Conservation (phyloP, 441 rosid species). For the Populus hybrid region DNA sequence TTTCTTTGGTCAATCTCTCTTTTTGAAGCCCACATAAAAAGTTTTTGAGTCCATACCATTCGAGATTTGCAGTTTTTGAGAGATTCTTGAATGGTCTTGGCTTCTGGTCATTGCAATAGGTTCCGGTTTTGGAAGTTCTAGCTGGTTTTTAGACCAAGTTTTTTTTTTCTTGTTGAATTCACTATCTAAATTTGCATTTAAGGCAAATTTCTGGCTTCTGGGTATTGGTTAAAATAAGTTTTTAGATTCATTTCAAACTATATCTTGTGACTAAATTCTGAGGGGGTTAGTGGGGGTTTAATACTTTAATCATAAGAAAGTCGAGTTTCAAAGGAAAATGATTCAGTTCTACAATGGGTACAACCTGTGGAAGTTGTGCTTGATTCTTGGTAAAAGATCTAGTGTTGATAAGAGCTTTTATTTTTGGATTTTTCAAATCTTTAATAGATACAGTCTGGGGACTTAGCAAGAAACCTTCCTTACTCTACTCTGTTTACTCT, state of each 20-base stretch:
- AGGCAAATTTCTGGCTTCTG: conserved; percentile 26
- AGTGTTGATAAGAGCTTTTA: conserved; percentile 60
- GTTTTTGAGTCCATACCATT: not conserved
- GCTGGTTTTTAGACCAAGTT: not conserved
- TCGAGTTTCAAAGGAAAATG: conserved; percentile 45
- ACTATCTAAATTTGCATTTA: conserved; percentile 8
- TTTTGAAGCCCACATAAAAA: not conserved
- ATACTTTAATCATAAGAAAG: conserved; percentile 27
- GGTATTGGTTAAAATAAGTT: conserved; percentile 15
- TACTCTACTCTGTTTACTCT: conserved; percentile 19
- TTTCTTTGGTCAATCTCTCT: not conserved
- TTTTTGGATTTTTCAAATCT: conserved; percentile 91
- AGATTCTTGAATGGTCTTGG: conserved; percentile 24
- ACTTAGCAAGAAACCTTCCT: conserved; percentile 30
- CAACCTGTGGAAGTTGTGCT: conserved; percentile 54
- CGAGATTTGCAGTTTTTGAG: conserved; percentile 4
- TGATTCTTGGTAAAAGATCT: conserved; percentile 52
- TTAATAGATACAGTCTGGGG: conserved; percentile 53
- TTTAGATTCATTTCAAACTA: conserved; percentile 7
- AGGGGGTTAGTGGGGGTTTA: conserved; percentile 16
- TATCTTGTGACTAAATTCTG: conserved; percentile 5
- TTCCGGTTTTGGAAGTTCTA: conserved; percentile 31
- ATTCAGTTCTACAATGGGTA: conserved; percentile 40
- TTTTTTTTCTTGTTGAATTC: not conserved
- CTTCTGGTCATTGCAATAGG: conserved; percentile 24